phyloP scores from a whole-genome alignment of 495 filamentous ascomycete species.

The Aspergillus egyptiacus region DNA sequence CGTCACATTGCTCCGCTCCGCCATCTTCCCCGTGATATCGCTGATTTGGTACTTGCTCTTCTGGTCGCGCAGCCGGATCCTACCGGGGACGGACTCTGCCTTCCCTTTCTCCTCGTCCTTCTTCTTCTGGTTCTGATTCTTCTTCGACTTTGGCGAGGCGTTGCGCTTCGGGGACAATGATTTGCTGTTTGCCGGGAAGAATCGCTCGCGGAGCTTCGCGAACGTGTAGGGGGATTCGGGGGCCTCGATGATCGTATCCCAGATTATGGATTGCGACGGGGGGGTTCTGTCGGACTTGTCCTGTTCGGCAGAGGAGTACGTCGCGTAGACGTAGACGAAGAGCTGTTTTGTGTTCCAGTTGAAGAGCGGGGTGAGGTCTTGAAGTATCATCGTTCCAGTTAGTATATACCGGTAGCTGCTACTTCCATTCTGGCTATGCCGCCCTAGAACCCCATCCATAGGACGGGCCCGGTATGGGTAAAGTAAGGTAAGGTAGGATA shows the following conservation, averaged over 20 bases:
- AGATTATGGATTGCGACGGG: constrained; percentile 72
- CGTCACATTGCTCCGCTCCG: constrained; percentile 63
- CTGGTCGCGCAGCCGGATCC: constrained; percentile 68
- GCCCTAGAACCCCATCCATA: too few relatives aligned
- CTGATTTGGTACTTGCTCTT: constrained; percentile 92
- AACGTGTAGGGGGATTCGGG: constrained; percentile 52
- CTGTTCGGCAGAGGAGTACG: constrained; percentile 63
- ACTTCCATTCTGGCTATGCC: too few relatives aligned
- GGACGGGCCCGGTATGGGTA: too few relatives aligned
- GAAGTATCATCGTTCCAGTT: not conserved
- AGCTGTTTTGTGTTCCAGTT: constrained; percentile 99
- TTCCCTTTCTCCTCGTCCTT: constrained; percentile 17
- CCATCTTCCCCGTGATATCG: constrained; percentile 70
- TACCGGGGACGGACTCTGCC: constrained; percentile 44
- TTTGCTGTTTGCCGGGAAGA: constrained; percentile 19
- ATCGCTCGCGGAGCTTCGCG: constrained; percentile 32
- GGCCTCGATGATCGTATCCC: constrained; percentile 86
- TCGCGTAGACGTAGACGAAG: constrained; percentile 89
- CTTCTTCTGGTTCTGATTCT: not conserved
- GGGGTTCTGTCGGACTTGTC: constrained; percentile 18
- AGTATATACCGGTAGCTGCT: not conserved
- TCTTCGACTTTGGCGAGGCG: constrained; percentile 3
- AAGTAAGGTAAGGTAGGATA: not conserved
- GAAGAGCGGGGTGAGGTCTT: constrained; percentile 85
- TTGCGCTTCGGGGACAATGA: constrained; percentile 9